phyloP scores from a whole-genome alignment of 192 early-diverging fungal species.

The Spizellomyces punctatus region DNA sequence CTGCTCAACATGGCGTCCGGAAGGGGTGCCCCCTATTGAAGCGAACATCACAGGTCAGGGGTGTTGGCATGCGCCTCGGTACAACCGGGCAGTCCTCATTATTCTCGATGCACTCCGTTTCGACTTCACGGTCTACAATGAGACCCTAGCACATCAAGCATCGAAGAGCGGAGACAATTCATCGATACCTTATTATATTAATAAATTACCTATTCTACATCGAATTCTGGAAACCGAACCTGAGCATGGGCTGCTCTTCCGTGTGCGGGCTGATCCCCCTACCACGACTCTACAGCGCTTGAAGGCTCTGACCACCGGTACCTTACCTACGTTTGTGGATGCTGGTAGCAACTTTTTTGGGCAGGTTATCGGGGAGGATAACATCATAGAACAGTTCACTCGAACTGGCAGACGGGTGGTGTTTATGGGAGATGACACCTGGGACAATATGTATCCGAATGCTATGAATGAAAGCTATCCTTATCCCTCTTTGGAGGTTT shows the following conservation, averaged over 20 bases:
- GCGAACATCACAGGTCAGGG: background rate
- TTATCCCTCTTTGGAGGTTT: conserved; percentile 68
- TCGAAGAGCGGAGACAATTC: background rate
- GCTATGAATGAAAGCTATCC: conserved; percentile 52
- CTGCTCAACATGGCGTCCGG: conserved; percentile 6
- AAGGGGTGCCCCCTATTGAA: background rate
- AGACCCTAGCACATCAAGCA: conserved; percentile 13
- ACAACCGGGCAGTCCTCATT: conserved; percentile 45
- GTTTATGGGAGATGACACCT: conserved; percentile 96
- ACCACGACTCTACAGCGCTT: conserved; percentile 66
- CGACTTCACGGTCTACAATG: conserved; percentile 48
- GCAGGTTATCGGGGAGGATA: conserved; percentile 55
- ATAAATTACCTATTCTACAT: conserved; percentile 49
- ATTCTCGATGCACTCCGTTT: conserved; percentile 61
- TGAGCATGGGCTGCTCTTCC: conserved; percentile 40
- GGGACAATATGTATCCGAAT: conserved; percentile 84
- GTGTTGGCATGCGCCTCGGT: conserved; percentile 33
- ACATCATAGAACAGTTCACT: conserved; percentile 50
- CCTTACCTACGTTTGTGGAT: conserved; percentile 65
- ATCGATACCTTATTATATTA: conserved; percentile 37
- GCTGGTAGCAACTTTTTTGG: conserved; percentile 61
- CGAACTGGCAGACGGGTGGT: conserved; percentile 29
- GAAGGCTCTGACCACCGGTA: conserved; percentile 62
- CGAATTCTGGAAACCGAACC: conserved; percentile 30
- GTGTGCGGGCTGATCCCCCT: conserved; percentile 58